Base-by-base conservation (phyloP, 2,329 filamentous ascomycete genomes). In the Botrytis byssoidea region DNA sequence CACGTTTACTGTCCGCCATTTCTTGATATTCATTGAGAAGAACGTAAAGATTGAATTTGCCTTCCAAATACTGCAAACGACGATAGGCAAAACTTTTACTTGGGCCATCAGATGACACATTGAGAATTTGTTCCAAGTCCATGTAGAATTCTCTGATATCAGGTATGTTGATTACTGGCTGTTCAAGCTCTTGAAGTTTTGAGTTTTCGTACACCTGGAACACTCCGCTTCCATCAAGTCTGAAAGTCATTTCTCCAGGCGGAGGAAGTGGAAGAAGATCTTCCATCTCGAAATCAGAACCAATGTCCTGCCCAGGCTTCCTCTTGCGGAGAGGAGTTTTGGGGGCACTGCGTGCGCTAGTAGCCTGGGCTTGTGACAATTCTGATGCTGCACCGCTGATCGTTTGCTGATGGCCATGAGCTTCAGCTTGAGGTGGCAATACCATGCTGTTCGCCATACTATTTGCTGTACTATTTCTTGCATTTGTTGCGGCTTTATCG, bases 11-110 rank as follows among this genome's bases (percentile, higher is more conserved):
- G 85, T 99, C 96, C 74, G 96, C 95, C 70, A 97, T 96, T 83
- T 99, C 96, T 81, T 98, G 95, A 78, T 98, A 98, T 82, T 98
- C 96, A 81, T 99, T 98, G 74, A 98, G 85, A 44, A 99, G 88
- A 35, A 91, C 89, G 81, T 99, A 98, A 35, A 99, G 87, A 81
- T 98, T 97, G 84, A 97, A 99, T 81, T 98, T 98, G 74, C 94
- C 95, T 84, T 99, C 96, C 14, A 99, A 85, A 81, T 98, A 99
- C 79, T 97, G 95, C 66, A 99, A 87, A 18, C 97, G 91, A 72
- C 95, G 91, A 82, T 97, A 99, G 1, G 96, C 95, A 83, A 98
- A 98, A 80, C 94, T 98, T 84, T 99, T 99, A 83, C 92, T 95
- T 0, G 96, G 96, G 0, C 96, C 96, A 80, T 99, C 95, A 0